Percentiles rank a stretch among this genome's conserved stretches.
Evolutionary conservation across 371 early-diverging fungal species (phyloP).

Genomic region (Mycotypha africana): DNA sequence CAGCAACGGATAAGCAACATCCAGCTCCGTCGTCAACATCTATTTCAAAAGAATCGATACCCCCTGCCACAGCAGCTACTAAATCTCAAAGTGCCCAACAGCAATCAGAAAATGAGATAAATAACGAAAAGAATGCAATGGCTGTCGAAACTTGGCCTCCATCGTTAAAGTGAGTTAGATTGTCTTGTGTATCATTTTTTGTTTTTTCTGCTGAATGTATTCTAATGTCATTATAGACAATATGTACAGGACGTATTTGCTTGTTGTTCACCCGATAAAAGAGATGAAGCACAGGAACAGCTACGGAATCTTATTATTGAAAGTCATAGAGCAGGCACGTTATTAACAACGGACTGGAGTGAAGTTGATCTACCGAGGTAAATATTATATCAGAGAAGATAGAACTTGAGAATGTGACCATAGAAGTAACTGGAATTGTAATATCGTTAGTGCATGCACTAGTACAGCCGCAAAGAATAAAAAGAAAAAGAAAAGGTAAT

Average conservation of each 20-base stretch:
- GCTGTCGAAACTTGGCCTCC: constrained; percentile 36
- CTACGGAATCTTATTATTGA: constrained; percentile 53
- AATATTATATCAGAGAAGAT: neutral
- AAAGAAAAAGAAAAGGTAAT: constrained; percentile 24
- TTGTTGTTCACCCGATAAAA: constrained; percentile 39
- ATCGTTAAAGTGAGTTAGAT: constrained; percentile 31
- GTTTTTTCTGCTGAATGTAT: too few species aligned
- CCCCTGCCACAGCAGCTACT: neutral
- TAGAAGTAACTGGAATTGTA: too few species aligned
- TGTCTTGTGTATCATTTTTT: neutral
- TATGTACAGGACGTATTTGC: constrained; percentile 62
- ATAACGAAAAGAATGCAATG: constrained; percentile 9
- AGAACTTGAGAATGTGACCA: neutral
- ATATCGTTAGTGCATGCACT: too few species aligned
- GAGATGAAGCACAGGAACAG: constrained; percentile 49
- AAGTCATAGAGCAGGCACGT: constrained; percentile 40
- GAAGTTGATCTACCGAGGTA: constrained; percentile 62
- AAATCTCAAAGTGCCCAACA: neutral
- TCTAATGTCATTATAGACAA: too few species aligned
- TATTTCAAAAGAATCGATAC: neutral
- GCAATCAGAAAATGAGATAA: constrained; percentile 1
- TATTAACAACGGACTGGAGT: constrained; percentile 64
- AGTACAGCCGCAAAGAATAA: too few species aligned
- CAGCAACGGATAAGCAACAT: too few species aligned
- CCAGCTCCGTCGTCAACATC: too few species aligned